phyloP scores from a whole-genome alignment of 192 early-diverging fungal genomes.

The Glomus cerebriforme region DNA sequence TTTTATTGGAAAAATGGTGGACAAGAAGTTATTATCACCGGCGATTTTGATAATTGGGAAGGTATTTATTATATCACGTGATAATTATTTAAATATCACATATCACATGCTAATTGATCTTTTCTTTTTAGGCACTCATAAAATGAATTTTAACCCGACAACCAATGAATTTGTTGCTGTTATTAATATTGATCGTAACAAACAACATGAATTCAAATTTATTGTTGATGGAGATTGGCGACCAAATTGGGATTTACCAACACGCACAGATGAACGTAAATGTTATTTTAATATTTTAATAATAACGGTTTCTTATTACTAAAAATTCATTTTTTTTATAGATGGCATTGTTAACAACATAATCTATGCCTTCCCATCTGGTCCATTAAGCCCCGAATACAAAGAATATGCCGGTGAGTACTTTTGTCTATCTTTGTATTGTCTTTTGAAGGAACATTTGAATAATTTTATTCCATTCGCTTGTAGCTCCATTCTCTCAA shows the following conservation, averaged over 20 bases:
- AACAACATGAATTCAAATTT: conserved; percentile 39
- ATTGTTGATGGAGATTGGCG: conserved; percentile 36
- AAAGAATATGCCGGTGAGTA: conserved; percentile 5
- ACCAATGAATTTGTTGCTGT: conserved; percentile 27
- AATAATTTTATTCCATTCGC: neutral
- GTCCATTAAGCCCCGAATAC: conserved; percentile 24
- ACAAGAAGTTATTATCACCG: conserved; percentile 34
- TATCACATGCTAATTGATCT: neutral
- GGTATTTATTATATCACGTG: conserved; percentile 13
- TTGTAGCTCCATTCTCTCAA: neutral
- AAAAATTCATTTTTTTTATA: conserved; percentile 6
- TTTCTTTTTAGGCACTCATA: neutral
- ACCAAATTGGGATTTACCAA: conserved; percentile 32
- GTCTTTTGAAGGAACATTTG: neutral
- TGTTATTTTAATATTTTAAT: neutral
- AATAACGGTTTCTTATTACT: neutral
- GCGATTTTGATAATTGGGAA: conserved; percentile 40
- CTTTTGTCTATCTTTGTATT: neutral
- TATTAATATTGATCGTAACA: conserved; percentile 25
- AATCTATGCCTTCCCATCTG: conserved; percentile 20
- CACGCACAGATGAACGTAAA: conserved; percentile 32
- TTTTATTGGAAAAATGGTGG: conserved; percentile 40
- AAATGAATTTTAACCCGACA: conserved; percentile 10
- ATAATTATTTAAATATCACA: neutral
- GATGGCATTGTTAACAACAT: conserved; percentile 39